Evolutionary conservation across 179 eudicot genomes (phyloP), one percentile per base, ranked within the genome.

Genomic region (Beta corolliflora): DNA sequence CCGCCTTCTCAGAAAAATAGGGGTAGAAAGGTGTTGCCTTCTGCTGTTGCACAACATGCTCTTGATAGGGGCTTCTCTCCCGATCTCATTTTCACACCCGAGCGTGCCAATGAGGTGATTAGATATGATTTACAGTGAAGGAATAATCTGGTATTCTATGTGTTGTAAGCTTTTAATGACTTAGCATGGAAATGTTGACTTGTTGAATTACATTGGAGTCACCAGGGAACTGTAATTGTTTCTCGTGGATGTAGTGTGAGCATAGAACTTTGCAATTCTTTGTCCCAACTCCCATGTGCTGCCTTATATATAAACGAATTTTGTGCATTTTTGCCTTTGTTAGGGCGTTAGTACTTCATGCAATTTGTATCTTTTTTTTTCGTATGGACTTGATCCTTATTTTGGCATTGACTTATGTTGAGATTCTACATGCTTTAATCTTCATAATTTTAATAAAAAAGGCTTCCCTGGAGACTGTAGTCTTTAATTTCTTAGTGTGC

Each of bases 1-100:
- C 99, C 99, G 9, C 95, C 97, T 58, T 90, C 95, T 19, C 93
- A 88, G 58, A 91, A 91, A 81, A 82, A 90, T 75, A 89, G 97
- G 78, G 97, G 99, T 58, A 87, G 93, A 83, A 94, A 89, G 83
- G 87, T 94, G 86, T 79, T 85, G 85, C 95, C 93, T 48, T 95
- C 99, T 75, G 94, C 97, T 54, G 97, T 95, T 83, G 99, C 96
- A 56, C 95, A 92, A 48, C 90, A 88, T 74, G 97, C 98, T 81
- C 90, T 94, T 80, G 97, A 94, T 36, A 90, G 89, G 83, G 96
- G 94, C 59, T 92, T 92, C 85, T 89, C 98, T 76, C 81, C 94
- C 58, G 90, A 95, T 83, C 88, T 94, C 77, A 95, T 95, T 84
- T 90, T 95, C 80, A 88, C 97, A 18, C 99, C 97, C 1, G 81